Evolutionary conservation across 2,329 filamentous ascomycete species (phyloP).

Genomic region (Gaeumannomyces sp.): DNA sequence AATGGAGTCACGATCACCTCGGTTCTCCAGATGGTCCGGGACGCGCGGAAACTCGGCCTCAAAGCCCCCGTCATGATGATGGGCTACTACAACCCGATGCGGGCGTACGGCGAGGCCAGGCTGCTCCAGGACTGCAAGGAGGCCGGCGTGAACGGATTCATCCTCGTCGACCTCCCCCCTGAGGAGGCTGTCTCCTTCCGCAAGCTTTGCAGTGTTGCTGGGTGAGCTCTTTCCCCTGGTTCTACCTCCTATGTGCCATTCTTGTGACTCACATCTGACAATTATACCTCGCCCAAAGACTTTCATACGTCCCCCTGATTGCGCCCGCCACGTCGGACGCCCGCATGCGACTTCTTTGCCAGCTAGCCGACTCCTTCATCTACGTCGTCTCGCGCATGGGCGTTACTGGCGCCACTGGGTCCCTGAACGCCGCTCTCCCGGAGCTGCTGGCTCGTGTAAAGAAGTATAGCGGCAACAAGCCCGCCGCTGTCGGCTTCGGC

Average conservation of each 20-base stretch:
- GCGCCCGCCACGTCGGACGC: constrained; percentile 87
- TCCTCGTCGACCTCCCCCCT: constrained; percentile 89
- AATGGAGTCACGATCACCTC: constrained; percentile 82
- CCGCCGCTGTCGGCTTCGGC: constrained; percentile 90
- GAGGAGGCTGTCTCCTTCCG: constrained; percentile 94
- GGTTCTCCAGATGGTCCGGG: constrained; percentile 76
- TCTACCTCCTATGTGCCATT: background rate
- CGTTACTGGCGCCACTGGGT: constrained; percentile 84
- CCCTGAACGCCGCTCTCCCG: constrained; percentile 74
- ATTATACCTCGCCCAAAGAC: constrained; percentile 35
- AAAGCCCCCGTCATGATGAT: constrained; percentile 83
- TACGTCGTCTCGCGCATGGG: constrained; percentile 98
- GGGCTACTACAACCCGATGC: constrained; percentile 97
- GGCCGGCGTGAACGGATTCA: constrained; percentile 90
- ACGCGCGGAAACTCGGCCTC: constrained; percentile 71
- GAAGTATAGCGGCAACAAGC: constrained; percentile 83
- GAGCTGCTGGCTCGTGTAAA: constrained; percentile 80
- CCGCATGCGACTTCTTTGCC: constrained; percentile 92
- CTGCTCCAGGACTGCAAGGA: constrained; percentile 78
- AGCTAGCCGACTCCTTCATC: constrained; percentile 96
- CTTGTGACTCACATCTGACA: constrained; percentile 11
- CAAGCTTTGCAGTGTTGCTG: constrained; percentile 70
- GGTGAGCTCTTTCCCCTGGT: constrained; percentile 40
- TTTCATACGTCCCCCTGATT: constrained; percentile 96
- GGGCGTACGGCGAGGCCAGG: constrained; percentile 89